These are phyloP conservation scores for Cercospora sp. DNA, from an alignment of 2,329 filamentous ascomycete genomes.

Conservation along the genomic window DNA sequence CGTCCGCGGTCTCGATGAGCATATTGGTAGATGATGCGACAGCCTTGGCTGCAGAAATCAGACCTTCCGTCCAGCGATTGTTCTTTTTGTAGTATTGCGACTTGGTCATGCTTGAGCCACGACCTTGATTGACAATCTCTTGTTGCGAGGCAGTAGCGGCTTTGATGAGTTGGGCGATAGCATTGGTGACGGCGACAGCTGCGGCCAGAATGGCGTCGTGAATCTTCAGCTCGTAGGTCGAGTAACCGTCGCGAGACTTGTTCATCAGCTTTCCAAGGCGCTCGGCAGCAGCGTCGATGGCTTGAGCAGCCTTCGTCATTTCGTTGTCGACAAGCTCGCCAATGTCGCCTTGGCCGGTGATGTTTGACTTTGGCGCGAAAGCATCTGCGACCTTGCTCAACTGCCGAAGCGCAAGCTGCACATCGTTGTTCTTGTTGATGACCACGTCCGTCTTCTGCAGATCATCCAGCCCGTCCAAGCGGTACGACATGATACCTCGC, in stretches of 20 bases:
- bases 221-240: slow-evolving; percentile 93
- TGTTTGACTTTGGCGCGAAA: slow-evolving; percentile 86
- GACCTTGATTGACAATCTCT: slow-evolving; percentile 92
- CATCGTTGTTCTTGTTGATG: slow-evolving; percentile 95
- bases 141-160: slow-evolving; percentile 90
- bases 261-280: slow-evolving; percentile 89
- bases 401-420: slow-evolving; percentile 89
- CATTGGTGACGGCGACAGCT: slow-evolving; percentile 87
- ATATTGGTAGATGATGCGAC: slow-evolving; percentile 87
- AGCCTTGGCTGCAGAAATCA: slow-evolving; percentile 95
- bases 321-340: slow-evolving; percentile 92
- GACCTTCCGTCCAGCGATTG: slow-evolving; percentile 97
- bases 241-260: slow-evolving; percentile 93
- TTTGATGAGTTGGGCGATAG: slow-evolving; percentile 91
- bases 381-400: slow-evolving; percentile 90
- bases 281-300: slow-evolving; percentile 87
- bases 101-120: slow-evolving; percentile 69
- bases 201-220: slow-evolving; percentile 94
- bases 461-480: slow-evolving; percentile 84
- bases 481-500: slow-evolving; percentile 88
- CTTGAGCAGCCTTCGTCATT: slow-evolving; percentile 88
- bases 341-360: slow-evolving; percentile 77
- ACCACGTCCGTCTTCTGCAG: slow-evolving; percentile 95
- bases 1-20: slow-evolving; percentile 96
- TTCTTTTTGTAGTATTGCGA: slow-evolving; percentile 99